A percentile compares a stretch with the other conserved stretches of the same genome.
These are phyloP conservation scores for Radiomyces spectabilis DNA, from an alignment of 192 early-diverging fungal species.

Conservation along the genomic window DNA sequence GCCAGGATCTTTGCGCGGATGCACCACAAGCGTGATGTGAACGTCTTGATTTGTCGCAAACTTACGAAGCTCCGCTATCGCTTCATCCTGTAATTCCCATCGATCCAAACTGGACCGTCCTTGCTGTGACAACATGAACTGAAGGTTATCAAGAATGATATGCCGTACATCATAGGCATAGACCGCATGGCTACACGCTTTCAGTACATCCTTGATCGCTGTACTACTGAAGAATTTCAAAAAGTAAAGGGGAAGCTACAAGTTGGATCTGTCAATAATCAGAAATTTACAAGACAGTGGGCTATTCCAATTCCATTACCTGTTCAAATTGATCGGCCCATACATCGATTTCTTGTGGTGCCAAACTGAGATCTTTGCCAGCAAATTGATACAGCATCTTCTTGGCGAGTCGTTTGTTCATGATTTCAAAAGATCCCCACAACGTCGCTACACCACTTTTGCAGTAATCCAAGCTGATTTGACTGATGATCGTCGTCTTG, in stretches of 20 bases:
- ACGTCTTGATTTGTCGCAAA: conserved; percentile 64
- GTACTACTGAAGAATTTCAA: conserved; percentile 72
- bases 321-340: conserved; percentile 60
- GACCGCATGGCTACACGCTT: conserved; percentile 60
- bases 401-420: conserved; percentile 57
- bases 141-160: conserved; percentile 66
- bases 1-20: conserved; percentile 56
- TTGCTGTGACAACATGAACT: conserved; percentile 70
- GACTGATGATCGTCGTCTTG: conserved; percentile 67
- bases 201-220: conserved; percentile 49
- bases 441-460: conserved; percentile 58
- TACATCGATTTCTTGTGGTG: conserved; percentile 42
- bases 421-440: conserved; percentile 75
- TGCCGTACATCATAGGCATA: conserved; percentile 65
- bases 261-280: neutral
- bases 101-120: conserved; percentile 45
- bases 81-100: conserved; percentile 64
- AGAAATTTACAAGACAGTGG: neutral
- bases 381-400: conserved; percentile 65
- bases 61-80: conserved; percentile 50
- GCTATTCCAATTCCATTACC: conserved; percentile 8
- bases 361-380: conserved; percentile 39
- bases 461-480: conserved; percentile 64
- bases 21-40: conserved; percentile 66
- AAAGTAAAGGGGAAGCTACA: conserved; percentile 61